Base-by-base conservation (phyloP, 768 basidiomycete species). In the Termitomyces sp. region DNA sequence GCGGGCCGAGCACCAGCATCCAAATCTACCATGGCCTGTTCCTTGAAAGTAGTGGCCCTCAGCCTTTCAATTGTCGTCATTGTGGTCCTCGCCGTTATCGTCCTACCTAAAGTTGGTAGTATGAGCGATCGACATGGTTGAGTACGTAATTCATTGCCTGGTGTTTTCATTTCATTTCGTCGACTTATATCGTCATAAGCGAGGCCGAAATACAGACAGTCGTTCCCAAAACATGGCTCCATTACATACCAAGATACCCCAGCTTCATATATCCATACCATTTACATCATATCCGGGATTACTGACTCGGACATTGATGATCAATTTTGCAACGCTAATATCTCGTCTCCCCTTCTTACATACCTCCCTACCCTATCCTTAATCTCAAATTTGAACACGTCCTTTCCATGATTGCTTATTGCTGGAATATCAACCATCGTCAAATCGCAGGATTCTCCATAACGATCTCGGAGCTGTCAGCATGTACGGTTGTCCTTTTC, bases 21-120 rank as follows among this genome's bases (percentile, higher is more conserved):
- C 3, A 18, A 58, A 18, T 33, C 41, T 1, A 52, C 20, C 12
- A 36, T 28, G 12, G 16, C 20, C 3, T 23, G 12, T 43, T 4
- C 0, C 8, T 8, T 58, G 3, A 44, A 57, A 32, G 33, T 47
- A 20, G 18, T 14, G 23, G 30, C 26, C 16, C 52, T 28, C 12
- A 13, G 14, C 5, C 23, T 52, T 40, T 3, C 13, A 6, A 3
- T 60, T 14, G 56, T 10, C 41, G 47, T 40, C n/a, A 6, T 36
- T 6, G 2, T 64, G 1, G 51, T 40, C 50, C n/a, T 60, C 14
- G 58, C 55, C 13, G n/a, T 41, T 10, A 1, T 58, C 26, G 7
- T 60, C 33, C 32, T 62, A 26, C 56, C 61, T 6, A 52, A 50
- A 50, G 18, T 57, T 41, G 57, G 36, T 26, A 12, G 28, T 10